Conservation (phyloP, 164 flowering plant species). For the Nymphaea colorata region DNA sequence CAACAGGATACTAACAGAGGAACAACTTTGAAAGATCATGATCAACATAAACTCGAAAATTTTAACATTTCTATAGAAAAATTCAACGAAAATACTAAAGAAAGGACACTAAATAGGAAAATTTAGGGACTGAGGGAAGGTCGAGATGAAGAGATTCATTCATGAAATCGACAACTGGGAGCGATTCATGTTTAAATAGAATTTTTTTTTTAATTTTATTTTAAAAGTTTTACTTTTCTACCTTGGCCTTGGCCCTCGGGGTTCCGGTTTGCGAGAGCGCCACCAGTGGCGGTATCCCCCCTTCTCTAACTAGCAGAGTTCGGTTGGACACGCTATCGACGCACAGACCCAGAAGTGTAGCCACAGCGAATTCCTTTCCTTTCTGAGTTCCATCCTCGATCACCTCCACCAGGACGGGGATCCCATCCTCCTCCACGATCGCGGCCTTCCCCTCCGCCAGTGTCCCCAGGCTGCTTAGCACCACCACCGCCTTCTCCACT, state of each 20-base stretch:
- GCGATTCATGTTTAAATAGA: not conserved
- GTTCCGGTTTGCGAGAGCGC: conserved; percentile 80
- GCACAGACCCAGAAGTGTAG: conserved; percentile 70
- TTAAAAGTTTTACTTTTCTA: conserved; percentile 6
- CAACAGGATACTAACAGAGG: no score
- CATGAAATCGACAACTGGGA: not conserved
- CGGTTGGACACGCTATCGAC: conserved; percentile 48
- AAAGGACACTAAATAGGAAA: not conserved
- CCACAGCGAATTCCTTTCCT: conserved; percentile 89
- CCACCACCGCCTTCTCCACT: conserved; percentile 96
- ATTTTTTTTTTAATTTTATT: no score
- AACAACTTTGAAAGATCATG: no score
- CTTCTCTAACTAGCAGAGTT: conserved; percentile 77
- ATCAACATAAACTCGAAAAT: no score
- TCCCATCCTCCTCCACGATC: conserved; percentile 82
- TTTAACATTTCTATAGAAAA: no score
- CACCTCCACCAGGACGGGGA: conserved; percentile 79
- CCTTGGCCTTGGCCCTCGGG: conserved; percentile 84
- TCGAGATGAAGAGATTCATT: no score
- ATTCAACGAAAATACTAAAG: not conserved
- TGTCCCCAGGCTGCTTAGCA: conserved; percentile 67
- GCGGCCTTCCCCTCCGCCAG: conserved; percentile 51
- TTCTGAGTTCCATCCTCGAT: conserved; percentile 78
- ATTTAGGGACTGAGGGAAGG: not conserved
- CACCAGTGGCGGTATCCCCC: conserved; percentile 92